These are phyloP conservation scores for Paecilomyces niveus DNA, from an alignment of 2,329 filamentous ascomycete genomes.

Conservation along the genomic window DNA sequence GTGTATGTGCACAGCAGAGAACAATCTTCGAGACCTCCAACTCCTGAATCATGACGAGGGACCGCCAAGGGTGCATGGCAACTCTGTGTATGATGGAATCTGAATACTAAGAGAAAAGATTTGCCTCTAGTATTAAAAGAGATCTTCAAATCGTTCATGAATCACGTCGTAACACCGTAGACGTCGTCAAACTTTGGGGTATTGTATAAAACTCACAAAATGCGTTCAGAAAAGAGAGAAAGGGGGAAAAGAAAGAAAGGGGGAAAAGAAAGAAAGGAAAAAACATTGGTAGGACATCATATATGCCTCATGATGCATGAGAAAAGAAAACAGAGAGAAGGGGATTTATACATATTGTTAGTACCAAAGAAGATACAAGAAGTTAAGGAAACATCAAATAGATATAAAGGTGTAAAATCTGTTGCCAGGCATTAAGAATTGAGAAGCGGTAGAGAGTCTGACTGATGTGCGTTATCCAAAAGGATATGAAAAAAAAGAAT, in stretches of 20 bases:
- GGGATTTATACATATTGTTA: neutral
- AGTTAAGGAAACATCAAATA: neutral
- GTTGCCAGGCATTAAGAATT: neutral
- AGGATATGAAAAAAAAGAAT: conserved; percentile 4
- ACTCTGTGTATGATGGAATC: neutral
- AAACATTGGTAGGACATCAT: no score
- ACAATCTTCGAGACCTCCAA: neutral
- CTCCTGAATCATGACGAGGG: neutral
- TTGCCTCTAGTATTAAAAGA: no score
- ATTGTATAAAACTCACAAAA: no score
- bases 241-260: no score
- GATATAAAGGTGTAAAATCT: conserved; percentile 1
- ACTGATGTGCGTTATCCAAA: neutral
- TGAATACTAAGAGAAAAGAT: no score
- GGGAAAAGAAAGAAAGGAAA: no score
- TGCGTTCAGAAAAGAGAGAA: no score
- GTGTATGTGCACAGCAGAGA: neutral
- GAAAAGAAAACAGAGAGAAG: neutral
- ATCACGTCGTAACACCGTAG: no score
- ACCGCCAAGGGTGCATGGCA: neutral
- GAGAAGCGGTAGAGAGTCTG: neutral
- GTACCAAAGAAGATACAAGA: neutral
- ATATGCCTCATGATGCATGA: neutral
- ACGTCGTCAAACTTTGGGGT: no score
- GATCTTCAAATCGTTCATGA: no score